Percentiles rank a stretch among this genome's conserved stretches.
Evolutionary conservation across 495 filamentous ascomycete species (phyloP).

Genomic region (Podospora comata): DNA sequence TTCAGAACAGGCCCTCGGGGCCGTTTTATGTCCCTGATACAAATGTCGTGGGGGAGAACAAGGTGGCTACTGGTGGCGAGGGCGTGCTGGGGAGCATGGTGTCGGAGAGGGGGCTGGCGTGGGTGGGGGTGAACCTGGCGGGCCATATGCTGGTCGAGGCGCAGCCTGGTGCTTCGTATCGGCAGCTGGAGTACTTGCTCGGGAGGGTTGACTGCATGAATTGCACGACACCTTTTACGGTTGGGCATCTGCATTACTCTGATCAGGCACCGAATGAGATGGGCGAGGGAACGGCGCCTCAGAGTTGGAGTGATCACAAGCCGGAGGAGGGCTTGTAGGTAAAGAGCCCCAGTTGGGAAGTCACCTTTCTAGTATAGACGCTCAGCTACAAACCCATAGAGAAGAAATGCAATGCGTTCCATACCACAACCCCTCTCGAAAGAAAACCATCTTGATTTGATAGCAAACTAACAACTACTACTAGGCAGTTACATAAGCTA

Average conservation of each 20-base stretch:
- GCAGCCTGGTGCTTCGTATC: conserved; percentile 59
- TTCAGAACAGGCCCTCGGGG: conserved; percentile 54
- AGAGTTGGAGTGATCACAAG: conserved; percentile 28
- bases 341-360: no score
- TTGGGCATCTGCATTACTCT: conserved; percentile 12
- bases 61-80: conserved; percentile 42
- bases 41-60: conserved; percentile 30
- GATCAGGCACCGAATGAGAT: conserved; percentile 25
- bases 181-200: conserved; percentile 66
- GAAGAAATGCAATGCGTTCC: not conserved
- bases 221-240: conserved; percentile 34
- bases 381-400: not conserved
- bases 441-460: not conserved
- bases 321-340: not conserved
- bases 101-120: conserved; percentile 69
- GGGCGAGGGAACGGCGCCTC: conserved; percentile 32
- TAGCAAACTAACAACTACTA: not conserved
- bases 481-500: not conserved
- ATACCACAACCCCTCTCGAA: not conserved
- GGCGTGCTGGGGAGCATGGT: conserved; percentile 60
- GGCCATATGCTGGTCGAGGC: conserved; percentile 69
- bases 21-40: conserved; percentile 67
- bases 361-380: not conserved
- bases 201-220: conserved; percentile 52
- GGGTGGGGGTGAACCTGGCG: conserved; percentile 53